Evolutionary conservation across 2,329 filamentous ascomycete species (phyloP).

Genomic region (Fusarium nygamai): DNA sequence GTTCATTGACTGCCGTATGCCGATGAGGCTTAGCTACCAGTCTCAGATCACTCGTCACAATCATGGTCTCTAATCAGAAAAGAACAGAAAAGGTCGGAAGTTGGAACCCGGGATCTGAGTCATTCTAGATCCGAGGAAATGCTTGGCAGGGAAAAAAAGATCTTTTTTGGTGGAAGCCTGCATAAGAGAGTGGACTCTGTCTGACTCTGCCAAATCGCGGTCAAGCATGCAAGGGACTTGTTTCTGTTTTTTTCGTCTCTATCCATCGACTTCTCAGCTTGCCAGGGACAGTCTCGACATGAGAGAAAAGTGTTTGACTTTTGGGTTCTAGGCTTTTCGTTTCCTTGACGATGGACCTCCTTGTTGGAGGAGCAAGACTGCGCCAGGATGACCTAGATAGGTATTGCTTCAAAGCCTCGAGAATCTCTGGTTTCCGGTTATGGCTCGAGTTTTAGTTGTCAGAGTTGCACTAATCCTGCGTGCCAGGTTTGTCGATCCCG

Average conservation of each 20-base stretch:
- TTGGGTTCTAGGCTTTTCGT: slow-evolving; percentile 16
- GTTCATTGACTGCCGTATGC: slow-evolving; percentile 2
- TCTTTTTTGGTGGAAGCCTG: slow-evolving; percentile 3
- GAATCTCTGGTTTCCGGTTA: neutral
- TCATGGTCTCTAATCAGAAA: neutral
- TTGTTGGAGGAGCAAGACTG: neutral
- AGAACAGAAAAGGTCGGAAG: neutral
- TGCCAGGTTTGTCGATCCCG: slow-evolving; percentile 9
- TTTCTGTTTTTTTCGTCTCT: neutral
- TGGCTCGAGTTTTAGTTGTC: slow-evolving; percentile 15
- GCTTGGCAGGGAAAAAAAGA: slow-evolving; percentile 16
- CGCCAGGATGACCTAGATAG: neutral
- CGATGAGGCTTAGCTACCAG: slow-evolving; percentile 11
- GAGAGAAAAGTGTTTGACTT: slow-evolving; percentile 7
- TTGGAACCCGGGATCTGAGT: slow-evolving; percentile 16
- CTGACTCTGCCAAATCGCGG: slow-evolving; percentile 13
- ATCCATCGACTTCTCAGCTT: neutral
- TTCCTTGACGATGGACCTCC: neutral
- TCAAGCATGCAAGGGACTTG: slow-evolving; percentile 20
- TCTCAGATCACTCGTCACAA: slow-evolving; percentile 4
- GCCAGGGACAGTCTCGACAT: slow-evolving; percentile 6
- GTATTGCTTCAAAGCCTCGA: neutral
- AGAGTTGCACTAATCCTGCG: slow-evolving; percentile 28
- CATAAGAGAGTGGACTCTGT: neutral
- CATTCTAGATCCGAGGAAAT: slow-evolving; percentile 16